Conservation (phyloP, 805 yeast genomes). For the Saccharomyces eubayanus region DNA sequence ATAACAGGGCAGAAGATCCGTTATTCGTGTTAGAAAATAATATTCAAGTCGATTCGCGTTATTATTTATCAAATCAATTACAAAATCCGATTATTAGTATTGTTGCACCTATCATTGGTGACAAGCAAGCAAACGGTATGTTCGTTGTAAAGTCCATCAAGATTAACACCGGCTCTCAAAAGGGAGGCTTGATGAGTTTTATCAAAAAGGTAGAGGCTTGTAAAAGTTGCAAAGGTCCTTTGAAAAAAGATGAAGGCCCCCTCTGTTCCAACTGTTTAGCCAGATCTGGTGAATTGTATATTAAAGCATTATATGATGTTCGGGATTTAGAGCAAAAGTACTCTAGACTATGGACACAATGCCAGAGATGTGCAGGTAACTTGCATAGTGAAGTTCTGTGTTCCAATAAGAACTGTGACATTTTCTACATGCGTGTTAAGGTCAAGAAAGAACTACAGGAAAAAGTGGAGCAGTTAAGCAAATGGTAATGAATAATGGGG, state of each 20-base stretch:
- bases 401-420: slow-evolving; percentile 93
- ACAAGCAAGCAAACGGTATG: slow-evolving; percentile 67
- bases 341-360: slow-evolving; percentile 91
- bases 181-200: slow-evolving; percentile 87
- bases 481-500: slow-evolving; percentile 27
- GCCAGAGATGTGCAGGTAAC: slow-evolving; percentile 95
- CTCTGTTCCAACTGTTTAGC: slow-evolving; percentile 71
- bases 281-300: slow-evolving; percentile 68
- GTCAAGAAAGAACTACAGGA: slow-evolving; percentile 37
- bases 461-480: slow-evolving; percentile 33
- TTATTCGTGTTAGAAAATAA: slow-evolving; percentile 85
- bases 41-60: slow-evolving; percentile 87
- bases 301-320: slow-evolving; percentile 72
- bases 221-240: slow-evolving; percentile 78
- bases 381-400: slow-evolving; percentile 93
- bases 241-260: slow-evolving; percentile 58
- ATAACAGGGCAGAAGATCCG: slow-evolving; percentile 96
- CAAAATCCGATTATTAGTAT: slow-evolving; percentile 89
- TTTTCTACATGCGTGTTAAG: slow-evolving; percentile 85
- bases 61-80: slow-evolving; percentile 86
- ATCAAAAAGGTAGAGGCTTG: slow-evolving; percentile 85
- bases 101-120: slow-evolving; percentile 92
- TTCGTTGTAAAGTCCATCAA: slow-evolving; percentile 46
- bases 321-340: slow-evolving; percentile 74
- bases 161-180: slow-evolving; percentile 45